A percentile compares a stretch with the other conserved stretches of the same genome.
phyloP scores from a whole-genome alignment of 495 filamentous ascomycete genomes.

The Penicillium fimorum region DNA sequence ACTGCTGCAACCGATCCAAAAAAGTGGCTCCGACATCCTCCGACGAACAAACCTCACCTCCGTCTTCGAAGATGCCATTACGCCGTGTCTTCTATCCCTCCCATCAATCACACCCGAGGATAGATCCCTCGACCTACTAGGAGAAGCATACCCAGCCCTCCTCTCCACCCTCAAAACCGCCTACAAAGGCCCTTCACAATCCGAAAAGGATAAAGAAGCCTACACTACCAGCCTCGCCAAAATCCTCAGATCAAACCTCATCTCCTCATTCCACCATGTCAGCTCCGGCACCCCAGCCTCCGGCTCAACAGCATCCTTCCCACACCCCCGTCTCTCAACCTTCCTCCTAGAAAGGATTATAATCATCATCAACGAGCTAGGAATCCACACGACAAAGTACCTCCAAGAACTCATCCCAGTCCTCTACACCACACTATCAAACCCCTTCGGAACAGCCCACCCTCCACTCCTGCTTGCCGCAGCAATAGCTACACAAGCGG shows the following conservation, averaged over 20 bases:
- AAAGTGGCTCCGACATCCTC: slow-evolving; percentile 53
- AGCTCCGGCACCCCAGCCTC: slow-evolving; percentile 47
- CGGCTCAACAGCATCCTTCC: slow-evolving; percentile 48
- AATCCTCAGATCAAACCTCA: slow-evolving; percentile 42
- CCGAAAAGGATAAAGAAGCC: slow-evolving; percentile 17
- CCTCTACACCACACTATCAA: slow-evolving; percentile 60
- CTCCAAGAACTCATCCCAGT: slow-evolving; percentile 71
- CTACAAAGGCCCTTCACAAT: slow-evolving; percentile 19
- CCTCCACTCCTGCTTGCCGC: slow-evolving; percentile 55
- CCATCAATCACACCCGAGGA: slow-evolving; percentile 75
- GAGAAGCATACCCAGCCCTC: slow-evolving; percentile 65
- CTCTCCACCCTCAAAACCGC: slow-evolving; percentile 53
- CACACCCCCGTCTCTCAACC: slow-evolving; percentile 40
- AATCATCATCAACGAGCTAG: slow-evolving; percentile 57
- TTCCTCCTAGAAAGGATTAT: slow-evolving; percentile 59
- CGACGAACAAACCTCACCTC: slow-evolving; percentile 68
- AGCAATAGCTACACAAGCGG: slow-evolving; percentile 50
- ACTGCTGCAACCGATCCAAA: slow-evolving; percentile 59
- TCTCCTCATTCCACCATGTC: slow-evolving; percentile 49
- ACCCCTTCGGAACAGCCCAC: slow-evolving; percentile 65
- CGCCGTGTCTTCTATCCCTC: slow-evolving; percentile 69
- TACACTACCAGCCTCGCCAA: slow-evolving; percentile 26
- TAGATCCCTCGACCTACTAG: slow-evolving; percentile 65
- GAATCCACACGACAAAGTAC: slow-evolving; percentile 70
- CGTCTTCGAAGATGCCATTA: slow-evolving; percentile 77